phyloP scores from a whole-genome alignment of 176 grass and related monocot species.

The Triticum timopheevii region DNA sequence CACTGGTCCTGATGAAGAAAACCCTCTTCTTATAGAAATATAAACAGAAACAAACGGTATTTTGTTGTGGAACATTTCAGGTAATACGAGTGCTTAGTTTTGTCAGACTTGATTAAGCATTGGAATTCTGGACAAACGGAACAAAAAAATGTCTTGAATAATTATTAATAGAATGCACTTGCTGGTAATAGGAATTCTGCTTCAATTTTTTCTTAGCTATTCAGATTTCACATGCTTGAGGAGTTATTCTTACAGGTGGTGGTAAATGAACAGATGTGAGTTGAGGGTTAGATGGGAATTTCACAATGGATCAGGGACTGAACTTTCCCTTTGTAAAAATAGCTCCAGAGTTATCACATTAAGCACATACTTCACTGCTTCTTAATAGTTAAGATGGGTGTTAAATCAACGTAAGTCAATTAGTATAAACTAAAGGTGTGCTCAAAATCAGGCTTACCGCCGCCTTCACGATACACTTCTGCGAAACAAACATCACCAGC shows the following conservation, averaged over 20 bases:
- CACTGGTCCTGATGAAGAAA: neutral
- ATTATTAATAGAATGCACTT: neutral
- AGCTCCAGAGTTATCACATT: neutral
- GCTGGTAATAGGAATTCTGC: neutral
- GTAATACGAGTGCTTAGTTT: neutral
- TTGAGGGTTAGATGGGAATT: neutral
- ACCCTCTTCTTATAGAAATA: neutral
- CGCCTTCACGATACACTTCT: slow-evolving; percentile 83
- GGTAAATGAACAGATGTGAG: neutral
- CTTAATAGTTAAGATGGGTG: neutral
- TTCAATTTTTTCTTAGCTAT: neutral
- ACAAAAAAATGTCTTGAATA: neutral
- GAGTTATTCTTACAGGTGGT: neutral
- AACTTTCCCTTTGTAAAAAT: neutral
- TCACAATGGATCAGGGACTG: neutral
- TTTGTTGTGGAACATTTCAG: slow-evolving; percentile 1
- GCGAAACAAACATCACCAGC: slow-evolving; percentile 98
- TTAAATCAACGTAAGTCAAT: neutral
- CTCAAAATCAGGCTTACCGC: slow-evolving; percentile 57
- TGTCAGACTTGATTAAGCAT: neutral
- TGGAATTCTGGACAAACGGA: neutral
- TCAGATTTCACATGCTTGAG: neutral
- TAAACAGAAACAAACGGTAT: neutral
- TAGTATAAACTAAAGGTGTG: neutral
- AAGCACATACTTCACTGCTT: neutral